Percentiles rank a stretch among this genome's conserved stretches.
Conservation (phyloP, 2,329 filamentous ascomycete species). For the Fusarium albosuccineum region DNA sequence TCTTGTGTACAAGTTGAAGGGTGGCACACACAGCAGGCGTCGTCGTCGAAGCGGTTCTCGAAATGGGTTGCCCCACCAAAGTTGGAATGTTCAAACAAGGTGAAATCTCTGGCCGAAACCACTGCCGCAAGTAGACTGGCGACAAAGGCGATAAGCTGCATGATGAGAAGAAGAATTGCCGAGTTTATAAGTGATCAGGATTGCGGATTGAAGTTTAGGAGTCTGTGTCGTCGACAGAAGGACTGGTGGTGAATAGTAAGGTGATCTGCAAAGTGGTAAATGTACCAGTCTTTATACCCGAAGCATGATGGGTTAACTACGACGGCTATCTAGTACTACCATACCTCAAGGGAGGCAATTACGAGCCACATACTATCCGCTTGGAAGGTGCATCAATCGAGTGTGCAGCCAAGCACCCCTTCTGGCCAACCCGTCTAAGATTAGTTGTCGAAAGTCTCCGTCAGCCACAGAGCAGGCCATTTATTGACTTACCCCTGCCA, state of each 20-base stretch:
- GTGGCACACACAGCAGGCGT: not conserved
- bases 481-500: too few species aligned
- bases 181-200: not conserved
- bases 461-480: too few species aligned
- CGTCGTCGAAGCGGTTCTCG: not conserved
- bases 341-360: not conserved
- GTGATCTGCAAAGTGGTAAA: not conserved
- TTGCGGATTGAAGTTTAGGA: not conserved
- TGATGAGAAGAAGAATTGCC: not conserved
- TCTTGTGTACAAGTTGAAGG: not conserved
- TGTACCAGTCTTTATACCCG: not conserved
- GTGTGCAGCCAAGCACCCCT: not conserved
- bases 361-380: not conserved
- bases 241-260: not conserved
- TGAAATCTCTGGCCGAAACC: not conserved
- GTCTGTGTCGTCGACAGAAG: not conserved
- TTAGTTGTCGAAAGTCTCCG: too few species aligned
- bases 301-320: not conserved
- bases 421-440: not conserved
- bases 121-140: not conserved
- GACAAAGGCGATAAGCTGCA: not conserved
- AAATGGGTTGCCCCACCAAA: not conserved
- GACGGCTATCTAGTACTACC: too few species aligned
- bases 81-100: not conserved
- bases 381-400: not conserved